phyloP scores from a whole-genome alignment of 2,329 filamentous ascomycete species.

The Fusarium succisae region DNA sequence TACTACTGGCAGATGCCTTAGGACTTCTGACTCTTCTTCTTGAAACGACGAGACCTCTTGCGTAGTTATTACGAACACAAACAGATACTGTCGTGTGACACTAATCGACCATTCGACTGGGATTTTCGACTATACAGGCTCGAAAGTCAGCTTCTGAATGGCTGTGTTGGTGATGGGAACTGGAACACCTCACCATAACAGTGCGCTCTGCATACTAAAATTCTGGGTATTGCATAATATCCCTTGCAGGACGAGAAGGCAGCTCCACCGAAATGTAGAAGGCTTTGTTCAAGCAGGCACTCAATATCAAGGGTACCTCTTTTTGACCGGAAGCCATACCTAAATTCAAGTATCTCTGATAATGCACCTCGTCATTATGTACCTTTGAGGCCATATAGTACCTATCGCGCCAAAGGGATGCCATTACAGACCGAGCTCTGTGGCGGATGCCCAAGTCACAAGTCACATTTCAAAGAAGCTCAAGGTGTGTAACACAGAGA shows the following conservation, averaged over 20 bases:
- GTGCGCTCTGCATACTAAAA: background rate
- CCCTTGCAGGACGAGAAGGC: accelerated
- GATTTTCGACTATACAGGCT: background rate
- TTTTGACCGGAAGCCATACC: background rate
- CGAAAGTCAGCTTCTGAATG: background rate
- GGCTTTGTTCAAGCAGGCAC: background rate
- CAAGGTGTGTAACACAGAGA: background rate
- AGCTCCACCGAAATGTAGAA: background rate
- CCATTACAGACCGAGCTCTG: too few species aligned
- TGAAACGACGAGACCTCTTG: too few species aligned
- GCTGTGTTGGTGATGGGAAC: background rate
- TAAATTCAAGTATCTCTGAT: too few species aligned
- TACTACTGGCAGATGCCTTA: background rate
- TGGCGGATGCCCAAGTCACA: background rate
- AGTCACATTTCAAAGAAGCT: background rate
- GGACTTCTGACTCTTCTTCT: too few species aligned
- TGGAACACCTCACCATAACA: background rate
- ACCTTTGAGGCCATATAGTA: background rate
- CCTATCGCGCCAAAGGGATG: background rate
- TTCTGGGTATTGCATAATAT: accelerated
- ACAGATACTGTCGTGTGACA: background rate
- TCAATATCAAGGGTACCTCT: background rate
- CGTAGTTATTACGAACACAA: background rate
- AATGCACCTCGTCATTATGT: background rate
- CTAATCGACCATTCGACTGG: background rate